Conservation (phyloP, 2,329 filamentous ascomycete genomes). For the Phaeosphaeriaceae sp. region DNA sequence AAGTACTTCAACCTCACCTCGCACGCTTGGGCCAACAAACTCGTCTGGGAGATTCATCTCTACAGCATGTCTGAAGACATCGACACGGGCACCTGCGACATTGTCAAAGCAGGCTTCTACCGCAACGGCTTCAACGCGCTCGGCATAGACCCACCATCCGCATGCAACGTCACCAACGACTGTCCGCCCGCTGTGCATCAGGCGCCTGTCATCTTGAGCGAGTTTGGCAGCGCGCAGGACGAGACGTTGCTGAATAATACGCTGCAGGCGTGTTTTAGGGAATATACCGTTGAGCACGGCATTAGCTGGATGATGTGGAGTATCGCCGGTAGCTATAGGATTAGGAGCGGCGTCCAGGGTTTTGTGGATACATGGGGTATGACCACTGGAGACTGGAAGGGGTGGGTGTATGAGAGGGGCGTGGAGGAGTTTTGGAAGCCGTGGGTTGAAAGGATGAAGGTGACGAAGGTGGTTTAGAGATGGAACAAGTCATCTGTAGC, state of each 20-base stretch:
- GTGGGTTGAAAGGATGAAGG: constrained; percentile 55
- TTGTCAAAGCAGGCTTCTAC: constrained; percentile 59
- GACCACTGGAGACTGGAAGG: constrained; percentile 56
- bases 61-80: constrained; percentile 54
- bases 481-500: background rate
- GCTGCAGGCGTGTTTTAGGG: constrained; percentile 56
- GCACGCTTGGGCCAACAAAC: constrained; percentile 60
- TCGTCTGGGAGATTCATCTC: constrained; percentile 67
- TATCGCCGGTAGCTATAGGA: constrained; percentile 57
- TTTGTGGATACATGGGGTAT: constrained; percentile 59
- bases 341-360: constrained; percentile 55
- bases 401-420: constrained; percentile 55
- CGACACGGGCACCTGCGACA: constrained; percentile 56
- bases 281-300: constrained; percentile 54
- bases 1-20: constrained; percentile 55
- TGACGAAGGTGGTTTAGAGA: constrained; percentile 18
- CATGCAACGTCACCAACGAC: constrained; percentile 45
- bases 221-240: constrained; percentile 49
- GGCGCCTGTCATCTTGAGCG: constrained; percentile 47
- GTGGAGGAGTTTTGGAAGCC: constrained; percentile 61
- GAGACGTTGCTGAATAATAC: constrained; percentile 52
- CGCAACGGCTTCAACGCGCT: constrained; percentile 59
- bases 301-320: constrained; percentile 61
- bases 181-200: constrained; percentile 44
- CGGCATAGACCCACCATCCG: constrained; percentile 42